phyloP scores from a whole-genome alignment of 208 protist species.

The Acanthamoeba castellanii region DNA sequence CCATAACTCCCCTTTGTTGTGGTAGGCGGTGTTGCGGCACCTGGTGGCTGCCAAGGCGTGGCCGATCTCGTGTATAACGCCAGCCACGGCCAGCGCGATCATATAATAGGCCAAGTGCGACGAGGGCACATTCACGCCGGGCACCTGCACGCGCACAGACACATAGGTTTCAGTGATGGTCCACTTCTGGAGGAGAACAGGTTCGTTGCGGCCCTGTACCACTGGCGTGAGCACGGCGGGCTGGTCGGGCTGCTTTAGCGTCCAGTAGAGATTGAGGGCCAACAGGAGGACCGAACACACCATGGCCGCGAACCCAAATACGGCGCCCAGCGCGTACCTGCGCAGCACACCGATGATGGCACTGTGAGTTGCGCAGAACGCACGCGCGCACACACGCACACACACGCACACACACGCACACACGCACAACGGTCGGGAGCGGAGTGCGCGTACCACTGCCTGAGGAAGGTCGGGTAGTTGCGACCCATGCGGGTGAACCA shows the following conservation, averaged over 20 bases:
- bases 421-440: not conserved
- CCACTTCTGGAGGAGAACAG: not conserved
- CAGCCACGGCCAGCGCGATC: slow-evolving; percentile 47
- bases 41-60: slow-evolving; percentile 58
- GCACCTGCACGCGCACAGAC: not conserved
- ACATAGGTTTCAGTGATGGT: not conserved
- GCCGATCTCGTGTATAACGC: slow-evolving; percentile 70
- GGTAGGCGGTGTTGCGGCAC: not conserved
- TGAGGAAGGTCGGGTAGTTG: not conserved
- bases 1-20: no score
- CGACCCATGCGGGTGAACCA: slow-evolving; percentile 12
- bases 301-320: not conserved
- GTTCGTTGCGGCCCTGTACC: not conserved
- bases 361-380: not conserved
- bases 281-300: slow-evolving; percentile 8
- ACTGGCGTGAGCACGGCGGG: slow-evolving; percentile 59
- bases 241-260: slow-evolving; percentile 18
- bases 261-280: slow-evolving; percentile 32
- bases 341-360: not conserved
- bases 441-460: not conserved
- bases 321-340: slow-evolving; percentile 18
- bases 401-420: not conserved
- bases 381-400: not conserved
- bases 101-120: slow-evolving; percentile 67
- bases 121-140: slow-evolving; percentile 66